These are phyloP conservation scores for Pseudozyma hubeiensis DNA, from an alignment of 1,284 basidiomycete species.

Conservation along the genomic window DNA sequence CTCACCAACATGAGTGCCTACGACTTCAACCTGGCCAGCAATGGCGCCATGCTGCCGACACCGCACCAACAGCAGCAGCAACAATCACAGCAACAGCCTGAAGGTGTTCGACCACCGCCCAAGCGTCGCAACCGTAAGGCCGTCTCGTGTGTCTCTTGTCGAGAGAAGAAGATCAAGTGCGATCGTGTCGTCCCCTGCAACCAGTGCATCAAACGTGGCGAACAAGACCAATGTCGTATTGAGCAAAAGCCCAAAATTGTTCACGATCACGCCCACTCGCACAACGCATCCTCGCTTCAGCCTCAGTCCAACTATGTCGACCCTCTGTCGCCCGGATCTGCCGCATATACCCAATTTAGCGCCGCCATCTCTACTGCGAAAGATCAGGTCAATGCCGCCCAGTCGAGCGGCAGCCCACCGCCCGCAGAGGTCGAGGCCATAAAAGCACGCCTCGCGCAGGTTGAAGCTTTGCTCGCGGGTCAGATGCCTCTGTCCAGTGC, in stretches of 20 bases:
- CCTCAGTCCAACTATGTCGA: conserved; percentile 16
- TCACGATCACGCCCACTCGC: conserved; percentile 23
- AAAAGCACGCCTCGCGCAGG: conserved; percentile 62
- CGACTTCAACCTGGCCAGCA: conserved; percentile 16
- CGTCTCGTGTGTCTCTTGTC: conserved; percentile 59
- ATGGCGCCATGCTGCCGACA: conserved; percentile 7
- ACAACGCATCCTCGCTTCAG: conserved; percentile 8
- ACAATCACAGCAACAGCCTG: conserved; percentile 18
- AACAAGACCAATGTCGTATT: conserved; percentile 56
- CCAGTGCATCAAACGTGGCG: conserved; percentile 66
- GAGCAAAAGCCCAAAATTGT: conserved; percentile 54
- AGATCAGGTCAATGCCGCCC: conserved; percentile 35
- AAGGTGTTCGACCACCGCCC: conserved; percentile 42
- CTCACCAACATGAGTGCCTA: conserved; percentile 17
- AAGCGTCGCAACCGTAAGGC: conserved; percentile 63
- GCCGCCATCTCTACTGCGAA: conserved; percentile 39
- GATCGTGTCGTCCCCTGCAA: conserved; percentile 63
- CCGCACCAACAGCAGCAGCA: conserved; percentile 8
- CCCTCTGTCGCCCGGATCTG: conserved; percentile 36
- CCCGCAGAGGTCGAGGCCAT: conserved; percentile 63
- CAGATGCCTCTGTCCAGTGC: conserved; percentile 38
- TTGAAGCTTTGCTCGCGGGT: conserved; percentile 54
- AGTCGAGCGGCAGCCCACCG: conserved; percentile 27
- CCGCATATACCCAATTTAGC: conserved; percentile 39
- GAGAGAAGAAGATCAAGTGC: conserved; percentile 67